These are phyloP conservation scores for Penicillium occitanis DNA, from an alignment of 2,329 filamentous ascomycete genomes.

Conservation along the genomic window DNA sequence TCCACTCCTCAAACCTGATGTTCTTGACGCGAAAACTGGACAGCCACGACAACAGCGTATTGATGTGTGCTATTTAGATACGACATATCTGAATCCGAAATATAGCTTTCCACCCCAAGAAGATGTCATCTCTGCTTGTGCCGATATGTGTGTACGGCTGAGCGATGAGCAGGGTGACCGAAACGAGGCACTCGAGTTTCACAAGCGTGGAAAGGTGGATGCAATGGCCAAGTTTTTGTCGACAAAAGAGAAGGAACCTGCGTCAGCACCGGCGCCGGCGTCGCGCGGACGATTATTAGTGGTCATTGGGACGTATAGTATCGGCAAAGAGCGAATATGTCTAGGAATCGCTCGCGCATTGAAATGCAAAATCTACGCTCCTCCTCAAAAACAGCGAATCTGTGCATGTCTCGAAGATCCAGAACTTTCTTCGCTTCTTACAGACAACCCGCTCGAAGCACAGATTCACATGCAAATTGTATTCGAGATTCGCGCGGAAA, in stretches of 20 bases:
- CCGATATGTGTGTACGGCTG: slow-evolving; percentile 79
- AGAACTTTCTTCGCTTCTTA: slow-evolving; percentile 75
- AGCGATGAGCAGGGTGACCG: slow-evolving; percentile 64
- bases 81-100: slow-evolving; percentile 91
- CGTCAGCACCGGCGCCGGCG: slow-evolving; percentile 18
- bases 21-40: slow-evolving; percentile 67
- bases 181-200: slow-evolving; percentile 56
- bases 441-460: slow-evolving; percentile 74
- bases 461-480: slow-evolving; percentile 98
- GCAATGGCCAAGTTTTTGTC: slow-evolving; percentile 64
- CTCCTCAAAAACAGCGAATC: slow-evolving; percentile 77
- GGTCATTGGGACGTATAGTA: slow-evolving; percentile 94
- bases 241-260: slow-evolving; percentile 37
- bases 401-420: slow-evolving; percentile 81
- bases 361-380: slow-evolving; percentile 83
- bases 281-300: slow-evolving; percentile 68
- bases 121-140: slow-evolving; percentile 83
- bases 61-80: slow-evolving; percentile 95
- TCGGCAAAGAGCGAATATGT: slow-evolving; percentile 96
- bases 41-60: slow-evolving; percentile 79
- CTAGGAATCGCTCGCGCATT: slow-evolving; percentile 86
- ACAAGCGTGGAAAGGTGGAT: slow-evolving; percentile 55
- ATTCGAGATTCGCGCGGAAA: slow-evolving; percentile 90
- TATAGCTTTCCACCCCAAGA: slow-evolving; percentile 91
- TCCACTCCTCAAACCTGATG: slow-evolving; percentile 74